Evolutionary conservation across 441 rosid species (phyloP).

Genomic region (Populus trichocarpa): DNA sequence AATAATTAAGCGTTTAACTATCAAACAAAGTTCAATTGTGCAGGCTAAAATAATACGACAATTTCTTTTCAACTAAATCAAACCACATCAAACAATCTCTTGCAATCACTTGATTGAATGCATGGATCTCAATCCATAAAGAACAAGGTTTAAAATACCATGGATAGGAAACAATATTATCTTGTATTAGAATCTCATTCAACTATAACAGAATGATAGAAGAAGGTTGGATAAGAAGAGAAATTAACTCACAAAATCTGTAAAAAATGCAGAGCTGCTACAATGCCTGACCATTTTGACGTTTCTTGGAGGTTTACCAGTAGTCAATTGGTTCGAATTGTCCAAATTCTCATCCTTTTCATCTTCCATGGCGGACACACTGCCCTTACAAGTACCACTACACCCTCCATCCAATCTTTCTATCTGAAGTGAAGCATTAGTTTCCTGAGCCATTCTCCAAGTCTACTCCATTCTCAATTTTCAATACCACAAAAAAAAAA

Average conservation of each 20-base stretch:
- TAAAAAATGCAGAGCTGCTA: constrained; percentile 72
- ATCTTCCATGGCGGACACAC: constrained; percentile 29
- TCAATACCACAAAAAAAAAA: background rate
- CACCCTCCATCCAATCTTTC: constrained; percentile 30
- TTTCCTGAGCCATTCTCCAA: constrained; percentile 53
- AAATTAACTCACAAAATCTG: constrained; percentile 55
- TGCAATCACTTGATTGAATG: background rate
- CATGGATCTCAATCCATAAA: background rate
- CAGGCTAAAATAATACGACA: background rate
- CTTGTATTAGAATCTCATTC: background rate
- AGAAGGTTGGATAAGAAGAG: background rate
- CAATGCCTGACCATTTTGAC: constrained; percentile 66
- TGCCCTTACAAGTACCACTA: constrained; percentile 21
- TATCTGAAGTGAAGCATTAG: constrained; percentile 48
- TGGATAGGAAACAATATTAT: background rate
- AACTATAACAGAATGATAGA: background rate
- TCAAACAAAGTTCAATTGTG: background rate
- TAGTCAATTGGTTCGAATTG: constrained; percentile 30
- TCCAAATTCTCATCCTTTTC: constrained; percentile 23
- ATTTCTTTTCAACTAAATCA: background rate
- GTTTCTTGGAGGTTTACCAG: constrained; percentile 76
- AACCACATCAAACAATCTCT: background rate
- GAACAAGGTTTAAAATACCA: background rate
- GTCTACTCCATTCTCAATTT: constrained; percentile 17
- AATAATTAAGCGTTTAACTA: background rate